Evolutionary conservation across 1,284 basidiomycete genomes (phyloP), one percentile per base, ranked within the genome.

Genomic region (Moesziomyces sp.): DNA sequence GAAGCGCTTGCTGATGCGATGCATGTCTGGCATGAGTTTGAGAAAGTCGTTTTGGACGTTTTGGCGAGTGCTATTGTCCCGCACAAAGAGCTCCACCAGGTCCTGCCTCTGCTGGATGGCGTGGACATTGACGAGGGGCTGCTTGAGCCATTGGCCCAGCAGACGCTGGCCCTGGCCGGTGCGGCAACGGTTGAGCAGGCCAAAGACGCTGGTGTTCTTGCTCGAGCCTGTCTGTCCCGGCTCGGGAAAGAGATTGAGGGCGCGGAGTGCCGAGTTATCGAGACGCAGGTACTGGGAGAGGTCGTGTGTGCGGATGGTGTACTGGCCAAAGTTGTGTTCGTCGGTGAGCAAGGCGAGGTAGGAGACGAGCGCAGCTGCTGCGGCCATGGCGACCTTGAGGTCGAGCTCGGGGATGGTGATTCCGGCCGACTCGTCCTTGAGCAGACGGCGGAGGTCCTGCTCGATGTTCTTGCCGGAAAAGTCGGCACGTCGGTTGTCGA

Each of bases 281-380:
- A 99, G 89, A 63, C 91, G 92, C 92, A 99, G 97, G 84, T 91
- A 99, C 81, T 94, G 94, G 0, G 91, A 90, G 0, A 99, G 87
- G 81, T 99, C 95, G 83, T 99, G 95, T 0, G 91, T 92, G 50
- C 88, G 88, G 11, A 99, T 87, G 10, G 88, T 88, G 86, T 91
- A 99, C 74, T 91, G 89, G 49, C 91, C 91, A 78, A 93, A 91
- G 82, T 97, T 94, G 8, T 90, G 88, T 6, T 91, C 86, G 79
- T 97, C 93, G 14, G 89, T 87, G n/a, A 95, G 87, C 14, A 99
- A 89, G 21, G 89, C 88, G 1, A 99, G 89, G 83, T 97, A 98
- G 5, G 88, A 87, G 60, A 97, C 88, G 16, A 99, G 87, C 0
- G 94, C 96, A 3, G 91, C 88, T 1, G 94, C 86, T 1, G 96